phyloP scores from a whole-genome alignment of 495 filamentous ascomycete species.

The Extremus antarcticus region DNA sequence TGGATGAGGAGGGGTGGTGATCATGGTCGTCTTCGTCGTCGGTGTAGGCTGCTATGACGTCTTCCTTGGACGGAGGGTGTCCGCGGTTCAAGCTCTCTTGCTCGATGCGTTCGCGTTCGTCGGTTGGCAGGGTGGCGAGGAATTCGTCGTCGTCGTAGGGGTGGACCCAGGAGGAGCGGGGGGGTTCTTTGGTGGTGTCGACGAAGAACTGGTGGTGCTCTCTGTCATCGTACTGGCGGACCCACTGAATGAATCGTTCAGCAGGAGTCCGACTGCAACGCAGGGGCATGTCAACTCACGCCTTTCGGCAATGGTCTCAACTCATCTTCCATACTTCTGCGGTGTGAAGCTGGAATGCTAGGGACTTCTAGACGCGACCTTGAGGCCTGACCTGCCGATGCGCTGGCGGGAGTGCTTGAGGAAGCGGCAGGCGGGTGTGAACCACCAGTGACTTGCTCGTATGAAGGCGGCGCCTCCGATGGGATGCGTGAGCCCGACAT shows the following conservation, averaged over 20 bases:
- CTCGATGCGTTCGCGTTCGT: slow-evolving; percentile 32
- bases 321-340: slow-evolving; percentile 45
- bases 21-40: slow-evolving; percentile 31
- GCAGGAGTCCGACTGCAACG: background rate
- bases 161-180: slow-evolving; percentile 40
- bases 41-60: slow-evolving; percentile 33
- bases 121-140: slow-evolving; percentile 28
- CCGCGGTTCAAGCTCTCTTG: slow-evolving; percentile 23
- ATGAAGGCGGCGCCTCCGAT: slow-evolving; percentile 9
- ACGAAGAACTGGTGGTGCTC: slow-evolving; percentile 42
- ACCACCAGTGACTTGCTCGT: slow-evolving; percentile 3
- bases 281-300: background rate
- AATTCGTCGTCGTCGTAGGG: slow-evolving; percentile 42
- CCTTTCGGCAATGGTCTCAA: slow-evolving; percentile 32
- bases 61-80: slow-evolving; percentile 25
- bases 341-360: slow-evolving; percentile 33
- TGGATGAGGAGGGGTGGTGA: slow-evolving; percentile 4
- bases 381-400: slow-evolving; percentile 1
- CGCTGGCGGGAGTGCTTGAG: background rate
- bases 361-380: slow-evolving; percentile 21
- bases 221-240: slow-evolving; percentile 36
- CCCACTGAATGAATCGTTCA: slow-evolving; percentile 23
- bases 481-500: slow-evolving; percentile 8
- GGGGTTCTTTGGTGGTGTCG: slow-evolving; percentile 36
- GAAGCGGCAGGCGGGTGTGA: slow-evolving; percentile 1